Evolutionary conservation across 352 stramenopile genomes (phyloP), one percentile per base, ranked within the genome.

Genomic region (Phytopythium ostracodes): DNA sequence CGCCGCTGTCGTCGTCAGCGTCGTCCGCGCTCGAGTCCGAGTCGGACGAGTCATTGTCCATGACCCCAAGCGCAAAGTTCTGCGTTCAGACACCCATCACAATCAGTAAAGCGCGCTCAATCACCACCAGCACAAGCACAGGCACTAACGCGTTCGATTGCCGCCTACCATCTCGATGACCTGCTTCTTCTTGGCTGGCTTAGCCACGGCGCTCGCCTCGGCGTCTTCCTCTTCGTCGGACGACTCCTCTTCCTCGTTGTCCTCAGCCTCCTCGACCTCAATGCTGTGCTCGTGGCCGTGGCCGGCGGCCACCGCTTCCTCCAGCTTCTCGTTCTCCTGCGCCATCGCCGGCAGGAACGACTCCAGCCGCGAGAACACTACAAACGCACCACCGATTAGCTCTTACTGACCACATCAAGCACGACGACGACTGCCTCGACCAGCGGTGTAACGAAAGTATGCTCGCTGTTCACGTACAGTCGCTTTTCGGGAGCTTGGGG

Each of bases 61-160:
- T 87, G 60, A 82, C 72, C 3, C 81, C 75, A 12, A 93, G 57
- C 27, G 84, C 84, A 71, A 93, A 93, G 59, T 93, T 87, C 84
- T 93, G 63, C 11, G 9, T 33, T 0, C 29, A 36, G 1, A 4
- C 2, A 0, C 14, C 5, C 33, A 24, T 17, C 22, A 24, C 47
- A 46, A 15, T 27, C 8, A 43, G 25, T 5, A 15, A 54, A 22
- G n/a, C 43, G 43, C 43, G n/a, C 29, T 25, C 22, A 25, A 54
- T 1, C 42, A 8, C 14, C 38, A 7, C 20, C 42, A 47, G 42
- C 42, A n/a, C 25, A 1, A n/a, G 24, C 22, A 53, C 15, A 43
- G 6, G 11, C 52, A 46, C 15, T 25, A 40, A 14, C 43, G 31
- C 15, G 15, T 15, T 38, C n/a, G 27, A 27, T 43, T 20, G 29